These are phyloP conservation scores for Hymenoscyphus albidus DNA, from an alignment of 2,329 filamentous ascomycete genomes.

Conservation along the genomic window DNA sequence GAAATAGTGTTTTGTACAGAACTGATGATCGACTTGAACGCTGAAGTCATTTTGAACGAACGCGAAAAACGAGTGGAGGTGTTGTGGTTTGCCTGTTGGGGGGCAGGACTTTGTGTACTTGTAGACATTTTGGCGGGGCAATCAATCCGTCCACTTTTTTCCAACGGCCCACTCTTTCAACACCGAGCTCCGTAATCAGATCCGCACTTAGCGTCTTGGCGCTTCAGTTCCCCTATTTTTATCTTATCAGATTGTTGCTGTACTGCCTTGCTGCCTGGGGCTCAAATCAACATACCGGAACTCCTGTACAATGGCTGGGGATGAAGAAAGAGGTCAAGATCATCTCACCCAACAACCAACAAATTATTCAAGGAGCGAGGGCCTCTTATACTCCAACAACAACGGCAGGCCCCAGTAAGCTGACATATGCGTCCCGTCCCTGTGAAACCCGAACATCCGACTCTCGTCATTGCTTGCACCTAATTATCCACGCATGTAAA, in stretches of 20 bases:
- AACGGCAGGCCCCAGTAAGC: background rate
- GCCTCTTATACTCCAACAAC: background rate
- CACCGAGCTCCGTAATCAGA: slow-evolving; percentile 17
- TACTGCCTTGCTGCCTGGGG: background rate
- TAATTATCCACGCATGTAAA: background rate
- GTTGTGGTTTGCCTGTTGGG: background rate
- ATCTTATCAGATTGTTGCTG: slow-evolving; percentile 7
- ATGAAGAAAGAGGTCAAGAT: background rate
- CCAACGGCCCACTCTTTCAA: background rate
- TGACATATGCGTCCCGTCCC: background rate
- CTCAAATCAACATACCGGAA: background rate
- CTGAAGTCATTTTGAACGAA: slow-evolving; percentile 22
- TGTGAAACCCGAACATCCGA: background rate
- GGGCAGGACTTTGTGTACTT: slow-evolving; percentile 3
- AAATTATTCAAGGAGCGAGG: background rate
- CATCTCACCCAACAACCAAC: background rate
- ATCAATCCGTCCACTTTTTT: slow-evolving; percentile 5
- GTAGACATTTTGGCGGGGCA: slow-evolving; percentile 16
- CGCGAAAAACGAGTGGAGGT: background rate
- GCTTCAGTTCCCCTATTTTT: background rate
- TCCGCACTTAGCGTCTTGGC: slow-evolving; percentile 8
- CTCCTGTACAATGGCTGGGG: background rate
- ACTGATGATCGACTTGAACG: slow-evolving; percentile 30
- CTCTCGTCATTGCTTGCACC: background rate
- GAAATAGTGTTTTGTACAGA: slow-evolving; percentile 28